phyloP scores from a whole-genome alignment of 768 basidiomycete species.

The Goffeauzyma gilvescens region DNA sequence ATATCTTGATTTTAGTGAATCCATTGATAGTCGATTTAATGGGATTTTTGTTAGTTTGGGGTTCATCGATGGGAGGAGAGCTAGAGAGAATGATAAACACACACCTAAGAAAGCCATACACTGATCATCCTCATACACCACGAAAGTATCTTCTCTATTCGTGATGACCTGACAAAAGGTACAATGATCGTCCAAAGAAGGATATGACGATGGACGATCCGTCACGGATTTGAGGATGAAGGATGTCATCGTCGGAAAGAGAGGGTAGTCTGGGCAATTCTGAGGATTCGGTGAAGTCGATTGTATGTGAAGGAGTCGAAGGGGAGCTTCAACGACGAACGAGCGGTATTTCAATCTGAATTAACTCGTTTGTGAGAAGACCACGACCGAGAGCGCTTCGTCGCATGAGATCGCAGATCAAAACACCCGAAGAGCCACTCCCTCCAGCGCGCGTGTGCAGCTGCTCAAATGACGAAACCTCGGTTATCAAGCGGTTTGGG shows the following conservation, averaged over 20 bases:
- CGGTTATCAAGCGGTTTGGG: too few species aligned
- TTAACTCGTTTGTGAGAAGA: too few species aligned
- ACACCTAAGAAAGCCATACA: conserved; percentile 9
- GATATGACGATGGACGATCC: conserved; percentile 9
- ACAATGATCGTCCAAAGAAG: conserved; percentile 2
- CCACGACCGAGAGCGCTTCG: too few species aligned
- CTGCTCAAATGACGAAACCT: too few species aligned
- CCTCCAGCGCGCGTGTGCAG: too few species aligned
- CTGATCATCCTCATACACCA: conserved; percentile 8
- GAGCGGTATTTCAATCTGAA: too few species aligned
- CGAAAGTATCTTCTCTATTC: conserved; percentile 1
- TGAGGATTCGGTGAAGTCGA: too few species aligned
- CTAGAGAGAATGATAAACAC: neutral
- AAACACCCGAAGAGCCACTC: too few species aligned
- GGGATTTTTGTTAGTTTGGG: neutral
- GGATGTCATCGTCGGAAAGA: conserved; percentile 2
- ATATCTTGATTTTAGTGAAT: conserved; percentile 2
- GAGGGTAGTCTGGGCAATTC: too few species aligned
- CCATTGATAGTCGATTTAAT: neutral
- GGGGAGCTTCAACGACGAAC: too few species aligned
- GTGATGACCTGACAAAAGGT: conserved; percentile 9
- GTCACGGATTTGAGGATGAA: conserved; percentile 9
- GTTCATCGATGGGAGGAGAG: neutral
- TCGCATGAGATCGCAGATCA: too few species aligned
- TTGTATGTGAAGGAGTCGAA: too few species aligned